Evolutionary conservation across 192 early-diverging fungal genomes (phyloP).

Genomic region (Coemansia furcata): DNA sequence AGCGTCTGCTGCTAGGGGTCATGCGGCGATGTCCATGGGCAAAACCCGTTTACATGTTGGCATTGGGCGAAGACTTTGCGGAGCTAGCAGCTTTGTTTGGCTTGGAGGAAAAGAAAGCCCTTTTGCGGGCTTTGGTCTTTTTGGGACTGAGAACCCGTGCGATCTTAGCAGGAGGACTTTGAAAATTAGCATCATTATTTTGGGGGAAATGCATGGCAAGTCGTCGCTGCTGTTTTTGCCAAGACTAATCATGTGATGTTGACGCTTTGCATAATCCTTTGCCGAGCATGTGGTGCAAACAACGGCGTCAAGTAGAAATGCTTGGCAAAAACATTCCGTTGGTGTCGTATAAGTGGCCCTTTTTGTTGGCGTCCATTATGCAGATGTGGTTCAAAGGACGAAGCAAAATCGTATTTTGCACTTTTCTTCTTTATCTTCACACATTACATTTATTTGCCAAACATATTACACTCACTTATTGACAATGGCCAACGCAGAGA

Average conservation of each 20-base stretch:
- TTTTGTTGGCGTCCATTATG: neutral
- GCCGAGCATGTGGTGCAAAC: too few species aligned
- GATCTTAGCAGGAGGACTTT: neutral
- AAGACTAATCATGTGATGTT: too few species aligned
- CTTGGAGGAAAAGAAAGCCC: neutral
- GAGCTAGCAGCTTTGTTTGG: conserved; percentile 9
- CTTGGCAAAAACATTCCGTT: neutral
- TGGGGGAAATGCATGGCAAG: neutral
- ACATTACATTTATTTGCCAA: neutral
- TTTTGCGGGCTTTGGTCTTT: conserved; percentile 24
- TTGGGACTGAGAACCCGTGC: conserved; percentile 19
- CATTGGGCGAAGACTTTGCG: neutral
- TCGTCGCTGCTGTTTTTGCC: neutral
- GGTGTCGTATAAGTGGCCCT: neutral
- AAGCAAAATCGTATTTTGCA: neutral
- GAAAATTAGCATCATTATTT: neutral
- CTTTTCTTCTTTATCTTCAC: neutral
- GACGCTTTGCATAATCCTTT: neutral
- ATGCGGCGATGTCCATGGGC: conserved; percentile 29
- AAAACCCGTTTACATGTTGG: conserved; percentile 29
- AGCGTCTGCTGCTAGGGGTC: conserved; percentile 8
- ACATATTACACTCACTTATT: neutral
- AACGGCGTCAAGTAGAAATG: neutral
- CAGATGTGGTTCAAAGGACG: neutral
- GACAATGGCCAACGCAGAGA: neutral